Evolutionary conservation across 768 basidiomycete genomes (phyloP).

Genomic region (Amanita jacksonii): DNA sequence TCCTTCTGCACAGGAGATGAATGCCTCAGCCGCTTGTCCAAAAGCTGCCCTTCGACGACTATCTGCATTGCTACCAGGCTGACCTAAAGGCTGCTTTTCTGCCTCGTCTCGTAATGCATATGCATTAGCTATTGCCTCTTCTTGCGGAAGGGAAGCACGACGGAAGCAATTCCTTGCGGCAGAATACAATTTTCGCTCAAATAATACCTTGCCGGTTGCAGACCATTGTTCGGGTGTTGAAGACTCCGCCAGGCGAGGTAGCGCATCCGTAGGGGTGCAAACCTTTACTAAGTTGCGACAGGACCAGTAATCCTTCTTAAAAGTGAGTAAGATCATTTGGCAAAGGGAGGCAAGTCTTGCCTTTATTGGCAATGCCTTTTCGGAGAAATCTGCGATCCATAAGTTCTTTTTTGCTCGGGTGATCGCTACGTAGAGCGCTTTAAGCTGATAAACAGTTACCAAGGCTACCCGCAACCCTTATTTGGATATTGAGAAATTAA

Average conservation of each 20-base stretch:
- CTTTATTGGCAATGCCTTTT: conserved; percentile 47
- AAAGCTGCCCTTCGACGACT: no score
- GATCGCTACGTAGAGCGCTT: conserved; percentile 61
- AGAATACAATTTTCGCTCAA: conserved; percentile 33
- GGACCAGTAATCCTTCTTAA: conserved; percentile 41
- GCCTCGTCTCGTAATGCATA: no score
- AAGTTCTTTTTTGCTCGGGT: conserved; percentile 61
- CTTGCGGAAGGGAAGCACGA: no score
- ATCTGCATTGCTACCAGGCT: no score
- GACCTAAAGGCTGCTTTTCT: no score
- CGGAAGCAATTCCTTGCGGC: conserved; percentile 20
- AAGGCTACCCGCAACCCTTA: background rate
- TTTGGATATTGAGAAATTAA: conserved; percentile 10
- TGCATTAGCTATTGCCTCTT: no score
- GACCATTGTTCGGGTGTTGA: conserved; percentile 37
- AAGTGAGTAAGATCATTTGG: background rate
- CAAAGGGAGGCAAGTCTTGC: conserved; percentile 22
- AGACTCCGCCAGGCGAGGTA: conserved; percentile 43
- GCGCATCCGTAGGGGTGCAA: conserved; percentile 36
- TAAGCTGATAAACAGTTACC: conserved; percentile 32
- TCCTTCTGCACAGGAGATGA: no score
- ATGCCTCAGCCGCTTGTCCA: no score
- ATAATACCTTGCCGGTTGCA: conserved; percentile 23
- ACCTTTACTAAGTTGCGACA: conserved; percentile 34
- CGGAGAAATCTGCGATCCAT: conserved; percentile 62